A percentile compares a stretch with the other conserved stretches of the same genome.
These are phyloP conservation scores for Rubroboletus satanas DNA, from an alignment of 768 basidiomycete species.

Conservation along the genomic window DNA sequence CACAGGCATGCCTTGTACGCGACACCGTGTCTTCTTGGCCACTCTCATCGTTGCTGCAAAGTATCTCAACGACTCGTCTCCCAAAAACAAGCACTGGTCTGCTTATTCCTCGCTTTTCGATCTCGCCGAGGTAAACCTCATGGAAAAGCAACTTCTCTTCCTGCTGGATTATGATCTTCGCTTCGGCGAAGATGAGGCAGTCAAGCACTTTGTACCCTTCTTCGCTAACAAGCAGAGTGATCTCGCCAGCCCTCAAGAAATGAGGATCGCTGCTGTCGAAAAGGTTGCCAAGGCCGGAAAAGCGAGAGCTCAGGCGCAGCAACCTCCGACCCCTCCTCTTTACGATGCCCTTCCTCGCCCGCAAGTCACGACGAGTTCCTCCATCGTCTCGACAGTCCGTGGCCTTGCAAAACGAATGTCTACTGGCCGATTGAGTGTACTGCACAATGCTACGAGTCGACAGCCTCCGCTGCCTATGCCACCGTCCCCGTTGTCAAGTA, in stretches of 20 bases:
- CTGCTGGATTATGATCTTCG: slow-evolving; percentile 91
- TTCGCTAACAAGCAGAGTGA: slow-evolving; percentile 33
- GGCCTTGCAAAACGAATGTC: slow-evolving; percentile 58
- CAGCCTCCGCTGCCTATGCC: slow-evolving; percentile 17
- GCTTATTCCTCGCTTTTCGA: slow-evolving; percentile 74
- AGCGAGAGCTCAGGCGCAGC: slow-evolving; percentile 47
- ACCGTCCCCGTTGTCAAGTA: slow-evolving; percentile 34
- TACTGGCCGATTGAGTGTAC: slow-evolving; percentile 34
- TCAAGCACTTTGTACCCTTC: slow-evolving; percentile 67
- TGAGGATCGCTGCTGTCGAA: slow-evolving; percentile 51
- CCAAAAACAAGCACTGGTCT: slow-evolving; percentile 94
- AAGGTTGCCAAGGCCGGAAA: slow-evolving; percentile 52
- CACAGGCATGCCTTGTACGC: slow-evolving; percentile 78
- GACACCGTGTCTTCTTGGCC: slow-evolving; percentile 94
- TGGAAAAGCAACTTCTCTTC: slow-evolving; percentile 95
- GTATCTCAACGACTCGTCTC: slow-evolving; percentile 94
- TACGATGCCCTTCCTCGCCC: slow-evolving; percentile 32
- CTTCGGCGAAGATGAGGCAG: slow-evolving; percentile 80
- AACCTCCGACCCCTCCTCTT: slow-evolving; percentile 42
- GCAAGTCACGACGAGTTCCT: slow-evolving; percentile 26
- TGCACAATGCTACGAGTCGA: slow-evolving; percentile 16
- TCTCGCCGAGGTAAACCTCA: slow-evolving; percentile 80
- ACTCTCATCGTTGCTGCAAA: slow-evolving; percentile 94
- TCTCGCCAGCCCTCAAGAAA: slow-evolving; percentile 35
- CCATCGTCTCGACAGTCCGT: slow-evolving; percentile 53